Evolutionary conservation across 2,329 filamentous ascomycete genomes (phyloP), one percentile per base, ranked within the genome.

Genomic region (Didymella segeticola): DNA sequence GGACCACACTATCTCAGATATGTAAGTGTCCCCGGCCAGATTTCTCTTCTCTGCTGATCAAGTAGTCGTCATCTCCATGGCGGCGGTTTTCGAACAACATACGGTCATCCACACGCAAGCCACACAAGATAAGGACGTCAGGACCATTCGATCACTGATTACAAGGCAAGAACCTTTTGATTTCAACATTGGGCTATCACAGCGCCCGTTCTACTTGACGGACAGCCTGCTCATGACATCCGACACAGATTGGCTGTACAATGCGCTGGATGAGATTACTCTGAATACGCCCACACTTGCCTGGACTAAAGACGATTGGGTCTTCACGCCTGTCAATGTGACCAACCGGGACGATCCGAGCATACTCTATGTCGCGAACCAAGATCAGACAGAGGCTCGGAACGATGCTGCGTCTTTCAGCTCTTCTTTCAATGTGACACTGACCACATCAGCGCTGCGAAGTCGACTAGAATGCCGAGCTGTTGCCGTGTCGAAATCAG

Each of bases 191-290:
- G 15, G 37, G 9, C 4, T 25, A 2, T 3, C n/a, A n/a, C 4
- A 34, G 20, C 36, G 33, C 20, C 23, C 31, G 3, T 39, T 45
- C 12, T 48, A 45, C 25, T 17, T 54, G 11, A 37, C 22, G 1
- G 27, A 46, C 15, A 8, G 9, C 6, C 23, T 54, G 9, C 19
- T 51, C 17, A 22, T 20, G 3, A 49, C 33, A 5, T 43, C 10
- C n/a, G n/a, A n/a, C n/a, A n/a, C n/a, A n/a, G 48, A 56, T 36
- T 56, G 53, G 53, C 11, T 56, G 19, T 52, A 56, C 25, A 52
- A 19, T 14, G 53, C 47, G 8, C 30, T 52, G 2, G 43, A 52
- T 22, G 37, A 56, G 12, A 25, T 56, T 2, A 49, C 53, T 14
- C 26, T 56, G 31, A 22, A 34, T 15, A 36, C 33, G 2, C 26